Base-by-base conservation (phyloP, 2,329 filamentous ascomycete genomes). In the Neofusicoccum cordaticola region DNA sequence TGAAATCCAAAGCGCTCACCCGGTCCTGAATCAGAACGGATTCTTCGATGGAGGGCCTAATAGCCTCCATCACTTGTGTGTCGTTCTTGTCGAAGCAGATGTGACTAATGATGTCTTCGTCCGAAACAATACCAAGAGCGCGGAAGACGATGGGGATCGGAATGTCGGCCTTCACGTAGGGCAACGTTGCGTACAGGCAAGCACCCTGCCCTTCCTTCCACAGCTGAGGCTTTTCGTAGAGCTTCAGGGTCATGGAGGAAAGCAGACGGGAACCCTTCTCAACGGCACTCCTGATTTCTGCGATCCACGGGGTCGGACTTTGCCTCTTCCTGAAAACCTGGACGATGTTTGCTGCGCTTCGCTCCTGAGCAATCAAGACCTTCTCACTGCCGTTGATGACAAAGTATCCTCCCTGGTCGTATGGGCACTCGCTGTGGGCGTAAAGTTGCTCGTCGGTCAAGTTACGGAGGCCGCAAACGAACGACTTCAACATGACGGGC, bases 371-470 rank as follows among this genome's bases (percentile, higher is more conserved):
- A 72, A 99, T 99, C 70, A 99, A 82, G 22, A 99, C 95, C 84
- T 99, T 99, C 76, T 99, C 95, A 78, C 92, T 96, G 48, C 95
- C 95, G 80, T 99, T 99, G 84, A 99, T 99, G 72, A 99, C 92
- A 75, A 99, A 99, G 79, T 99, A 99, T 69, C 95, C 95, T 70
- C 95, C 95, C 74, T 97, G 95, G 74, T 99, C 95, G 77, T 97
- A 99, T 0, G 95, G 95, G 70, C 95, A 99, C 79, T 99, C 95
- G 74, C 97, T 97, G 78, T 96, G 89, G 52, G 91, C 85, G 76
- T 96, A 98, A 1, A 99, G 84, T 57, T 91, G 90, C 62, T 95
- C 89, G 69, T 98, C 94, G 56, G 87, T 86, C 74, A 96, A 87
- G 69, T 90, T 89, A 70, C 90, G 90, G 70, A 99, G 80, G 69